Evolutionary conservation across 495 filamentous ascomycete species (phyloP), one percentile per base, ranked within the genome.

Genomic region (Penicillium tannophilum): DNA sequence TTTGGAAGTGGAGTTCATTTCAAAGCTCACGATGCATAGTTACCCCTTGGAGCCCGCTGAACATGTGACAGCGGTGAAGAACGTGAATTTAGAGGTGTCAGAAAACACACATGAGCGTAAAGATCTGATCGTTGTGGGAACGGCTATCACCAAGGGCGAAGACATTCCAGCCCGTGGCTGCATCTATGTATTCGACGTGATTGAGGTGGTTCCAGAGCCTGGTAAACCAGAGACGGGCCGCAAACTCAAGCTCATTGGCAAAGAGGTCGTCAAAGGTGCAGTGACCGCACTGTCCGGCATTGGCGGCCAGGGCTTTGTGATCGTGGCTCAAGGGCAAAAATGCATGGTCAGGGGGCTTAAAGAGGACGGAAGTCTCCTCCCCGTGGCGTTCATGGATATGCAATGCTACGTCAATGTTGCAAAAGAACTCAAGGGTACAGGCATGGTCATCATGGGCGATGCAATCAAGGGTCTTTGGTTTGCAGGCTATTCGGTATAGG

Each of bases 351-450:
- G 94, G 50, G 94, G 94, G 39, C 79, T 99, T 1, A 97, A 97
- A 66, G 94, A 98, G 73, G 94, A 99, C 64, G 89, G 90, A 2
- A 89, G 86, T 4, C 80, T 98, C 45, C 81, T 98, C 2, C 94
- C 94, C 0, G 93, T 98, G 23, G 94, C 94, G 1, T 99, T 99
- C 65, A 90, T 99, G 86, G 94, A 99, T 65, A 92, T 96, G 87
- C 93, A 90, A 76, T 92, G 90, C 74, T 93, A 93, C 71, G 89
- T 96, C 31, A 90, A 84, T 2, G 82, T 88, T 4, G 86, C 88
- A 47, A 95, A 92, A 68, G 90, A 90, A 61, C 79, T 98, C 39
- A 83, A 83, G 24, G 86, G 88, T 1, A 95, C 92, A 0, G 93
- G 93, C 4, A 79, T 98, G 67, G 90, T 86, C 62, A 73, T 96